These are phyloP conservation scores for Trypanosoma congolense DNA, from an alignment of 208 protist genomes.

Conservation along the genomic window DNA sequence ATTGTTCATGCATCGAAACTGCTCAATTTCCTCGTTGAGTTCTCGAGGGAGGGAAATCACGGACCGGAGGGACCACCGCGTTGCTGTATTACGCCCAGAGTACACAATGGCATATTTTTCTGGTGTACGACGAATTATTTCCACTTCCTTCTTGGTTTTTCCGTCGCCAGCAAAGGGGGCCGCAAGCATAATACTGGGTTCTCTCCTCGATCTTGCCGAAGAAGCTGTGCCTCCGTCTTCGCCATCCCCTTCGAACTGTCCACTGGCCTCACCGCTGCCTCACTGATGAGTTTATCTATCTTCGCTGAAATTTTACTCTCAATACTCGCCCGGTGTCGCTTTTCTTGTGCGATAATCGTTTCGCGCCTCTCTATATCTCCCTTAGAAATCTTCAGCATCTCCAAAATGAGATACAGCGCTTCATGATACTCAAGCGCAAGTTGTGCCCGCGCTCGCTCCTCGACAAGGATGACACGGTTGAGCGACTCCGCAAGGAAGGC, in stretches of 20 bases:
- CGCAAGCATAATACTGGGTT: slow-evolving; percentile 48
- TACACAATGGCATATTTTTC: slow-evolving; percentile 79
- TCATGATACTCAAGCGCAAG: slow-evolving; percentile 62
- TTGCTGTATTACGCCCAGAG: slow-evolving; percentile 61
- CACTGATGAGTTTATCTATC: too few relatives aligned
- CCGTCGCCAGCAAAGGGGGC: neutral
- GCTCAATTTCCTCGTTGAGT: slow-evolving; percentile 39
- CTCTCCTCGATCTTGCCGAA: slow-evolving; percentile 27
- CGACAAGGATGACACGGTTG: slow-evolving; percentile 38
- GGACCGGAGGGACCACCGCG: slow-evolving; percentile 64
- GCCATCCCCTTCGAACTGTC: too few relatives aligned
- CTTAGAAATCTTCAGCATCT: slow-evolving; percentile 28
- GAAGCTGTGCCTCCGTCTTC: neutral
- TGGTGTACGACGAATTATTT: slow-evolving; percentile 54
- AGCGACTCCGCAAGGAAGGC: slow-evolving; percentile 40
- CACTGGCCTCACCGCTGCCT: too few relatives aligned
- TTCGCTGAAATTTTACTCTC: slow-evolving; percentile 9
- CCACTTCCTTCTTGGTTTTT: slow-evolving; percentile 22
- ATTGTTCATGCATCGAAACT: slow-evolving; percentile 70
- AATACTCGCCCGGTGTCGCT: slow-evolving; percentile 21
- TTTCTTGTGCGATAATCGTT: slow-evolving; percentile 35
- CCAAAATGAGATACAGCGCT: slow-evolving; percentile 40
- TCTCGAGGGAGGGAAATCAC: slow-evolving; percentile 77
- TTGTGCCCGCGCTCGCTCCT: slow-evolving; percentile 48
- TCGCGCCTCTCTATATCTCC: slow-evolving; percentile 30